A percentile compares a stretch with the other conserved stretches of the same genome.
phyloP scores from a whole-genome alignment of 2,329 filamentous ascomycete species.

The Lizonia empirigonia region DNA sequence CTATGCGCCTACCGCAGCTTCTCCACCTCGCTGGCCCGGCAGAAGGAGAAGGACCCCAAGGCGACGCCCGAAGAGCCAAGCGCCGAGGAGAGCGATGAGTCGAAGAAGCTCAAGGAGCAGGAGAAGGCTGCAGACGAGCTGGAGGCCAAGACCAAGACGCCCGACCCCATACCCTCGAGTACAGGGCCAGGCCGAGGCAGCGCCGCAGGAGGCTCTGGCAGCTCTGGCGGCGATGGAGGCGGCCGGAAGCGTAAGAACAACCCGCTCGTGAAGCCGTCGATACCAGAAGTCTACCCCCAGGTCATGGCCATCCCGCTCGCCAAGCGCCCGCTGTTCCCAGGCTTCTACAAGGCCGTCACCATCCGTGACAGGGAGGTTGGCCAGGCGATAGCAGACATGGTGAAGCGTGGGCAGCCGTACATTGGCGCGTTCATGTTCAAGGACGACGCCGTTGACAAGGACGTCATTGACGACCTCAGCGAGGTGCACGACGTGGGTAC shows the following conservation, averaged over 20 bases:
- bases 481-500: conserved; percentile 97
- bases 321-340: conserved; percentile 90
- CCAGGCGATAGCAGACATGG: conserved; percentile 91
- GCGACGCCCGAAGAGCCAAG: conserved; percentile 51
- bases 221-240: conserved; percentile 58
- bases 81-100: conserved; percentile 48
- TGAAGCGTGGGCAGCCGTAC: conserved; percentile 95
- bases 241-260: conserved; percentile 76
- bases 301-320: conserved; percentile 97
- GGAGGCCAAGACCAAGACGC: conserved; percentile 54
- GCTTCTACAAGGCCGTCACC: conserved; percentile 98
- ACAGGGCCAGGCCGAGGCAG: conserved; percentile 63
- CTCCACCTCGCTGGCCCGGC: conserved; percentile 52
- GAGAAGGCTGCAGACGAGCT: conserved; percentile 47
- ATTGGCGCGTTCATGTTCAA: conserved; percentile 97
- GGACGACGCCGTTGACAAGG: conserved; percentile 90
- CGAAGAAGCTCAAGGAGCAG: conserved; percentile 51
- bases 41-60: conserved; percentile 63
- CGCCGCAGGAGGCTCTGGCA: conserved; percentile 59
- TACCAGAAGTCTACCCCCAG: conserved; percentile 95
- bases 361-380: conserved; percentile 92
- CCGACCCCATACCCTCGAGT: conserved; percentile 58
- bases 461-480: conserved; percentile 85
- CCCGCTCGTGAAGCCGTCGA: conserved; percentile 81
- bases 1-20: conserved; percentile 45